Conservation (phyloP, 306 rosid genomes). For the Trifolium subterraneum region DNA sequence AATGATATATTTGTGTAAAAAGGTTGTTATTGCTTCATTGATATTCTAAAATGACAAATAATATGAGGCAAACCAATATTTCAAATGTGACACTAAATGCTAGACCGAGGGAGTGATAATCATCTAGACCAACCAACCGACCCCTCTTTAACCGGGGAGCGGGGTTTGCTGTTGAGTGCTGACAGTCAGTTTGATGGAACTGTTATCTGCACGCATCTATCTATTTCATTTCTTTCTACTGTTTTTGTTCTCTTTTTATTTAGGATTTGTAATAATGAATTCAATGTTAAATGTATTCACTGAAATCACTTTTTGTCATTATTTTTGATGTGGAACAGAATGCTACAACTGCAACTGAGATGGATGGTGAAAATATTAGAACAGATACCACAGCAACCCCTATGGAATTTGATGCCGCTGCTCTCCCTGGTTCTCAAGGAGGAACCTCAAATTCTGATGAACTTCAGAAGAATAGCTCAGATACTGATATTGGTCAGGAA, state of each 20-base stretch:
- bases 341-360: slow-evolving; percentile 68
- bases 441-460: slow-evolving; percentile 70
- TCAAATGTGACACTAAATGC: background rate
- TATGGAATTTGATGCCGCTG: slow-evolving; percentile 63
- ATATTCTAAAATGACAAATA: background rate
- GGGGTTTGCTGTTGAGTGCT: too few relatives aligned
- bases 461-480: slow-evolving; percentile 78
- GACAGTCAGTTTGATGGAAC: background rate
- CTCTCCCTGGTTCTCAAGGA: slow-evolving; percentile 62
- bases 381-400: slow-evolving; percentile 58
- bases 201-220: slow-evolving; percentile 2
- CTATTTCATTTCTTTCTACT: slow-evolving; percentile 2
- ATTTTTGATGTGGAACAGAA: slow-evolving; percentile 46
- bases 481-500: slow-evolving; percentile 80
- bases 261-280: slow-evolving; percentile 1
- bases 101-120: background rate
- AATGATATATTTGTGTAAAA: too few relatives aligned
- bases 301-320: background rate
- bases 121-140: too few relatives aligned
- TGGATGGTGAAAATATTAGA: slow-evolving; percentile 72
- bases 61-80: background rate
- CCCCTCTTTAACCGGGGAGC: too few relatives aligned
- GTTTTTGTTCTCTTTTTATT: slow-evolving; percentile 13
- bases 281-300: slow-evolving; percentile 11
- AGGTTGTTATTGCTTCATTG: too few relatives aligned